Conservation (phyloP, 1,284 basidiomycete species). For the Apiotrichum montevideense region DNA sequence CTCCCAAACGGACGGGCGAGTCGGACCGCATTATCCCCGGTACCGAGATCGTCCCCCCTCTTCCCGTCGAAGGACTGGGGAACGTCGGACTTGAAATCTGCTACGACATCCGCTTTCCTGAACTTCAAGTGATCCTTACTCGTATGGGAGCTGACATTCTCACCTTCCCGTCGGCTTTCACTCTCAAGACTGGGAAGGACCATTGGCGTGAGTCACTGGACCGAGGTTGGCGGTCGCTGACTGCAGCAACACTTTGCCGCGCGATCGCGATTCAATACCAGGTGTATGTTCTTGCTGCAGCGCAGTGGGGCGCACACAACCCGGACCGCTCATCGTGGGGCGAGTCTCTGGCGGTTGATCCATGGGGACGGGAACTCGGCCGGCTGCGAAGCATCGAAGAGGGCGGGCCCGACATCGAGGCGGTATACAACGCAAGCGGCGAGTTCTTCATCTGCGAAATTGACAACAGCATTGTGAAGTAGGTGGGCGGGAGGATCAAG, state of each 20-base stretch:
- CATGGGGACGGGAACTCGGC: constrained; percentile 34
- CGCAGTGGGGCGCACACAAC: constrained; percentile 40
- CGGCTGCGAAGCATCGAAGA: constrained; percentile 34
- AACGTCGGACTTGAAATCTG: constrained; percentile 51
- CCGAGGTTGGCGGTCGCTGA: neutral
- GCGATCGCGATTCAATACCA: constrained; percentile 40
- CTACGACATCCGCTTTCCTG: constrained; percentile 53
- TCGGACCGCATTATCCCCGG: constrained; percentile 43
- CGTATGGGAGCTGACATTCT: constrained; percentile 49
- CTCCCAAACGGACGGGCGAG: constrained; percentile 29
- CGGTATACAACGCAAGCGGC: constrained; percentile 22
- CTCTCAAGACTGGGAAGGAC: constrained; percentile 47
- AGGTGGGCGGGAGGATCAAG: constrained; percentile 1
- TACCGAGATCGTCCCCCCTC: constrained; percentile 27
- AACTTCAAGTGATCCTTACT: constrained; percentile 47
- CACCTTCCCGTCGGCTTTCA: constrained; percentile 52
- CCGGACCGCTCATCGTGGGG: constrained; percentile 32
- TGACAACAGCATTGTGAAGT: constrained; percentile 22
- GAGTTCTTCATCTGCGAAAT: constrained; percentile 37
- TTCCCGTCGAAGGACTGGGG: constrained; percentile 43
- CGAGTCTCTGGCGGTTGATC: constrained; percentile 39
- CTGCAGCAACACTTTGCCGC: constrained; percentile 15
- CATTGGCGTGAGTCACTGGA: constrained; percentile 37
- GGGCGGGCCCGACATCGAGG: constrained; percentile 16
- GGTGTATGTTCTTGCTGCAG: constrained; percentile 41